Conservation (phyloP, 1,284 basidiomycete genomes). For the Melanopsichium pennsylvanicum region DNA sequence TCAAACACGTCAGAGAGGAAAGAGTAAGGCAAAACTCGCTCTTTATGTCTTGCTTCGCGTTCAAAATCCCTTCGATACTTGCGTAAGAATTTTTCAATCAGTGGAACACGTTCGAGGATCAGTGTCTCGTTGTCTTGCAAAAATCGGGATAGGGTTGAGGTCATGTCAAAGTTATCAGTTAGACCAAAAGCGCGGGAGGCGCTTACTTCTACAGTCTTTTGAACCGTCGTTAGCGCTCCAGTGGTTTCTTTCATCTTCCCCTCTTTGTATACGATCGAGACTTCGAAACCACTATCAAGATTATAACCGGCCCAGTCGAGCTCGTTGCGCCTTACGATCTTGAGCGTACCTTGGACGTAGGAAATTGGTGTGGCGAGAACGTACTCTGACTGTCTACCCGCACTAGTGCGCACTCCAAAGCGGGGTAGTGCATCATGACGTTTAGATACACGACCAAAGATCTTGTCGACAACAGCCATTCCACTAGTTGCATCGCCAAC, state of each 20-base stretch:
- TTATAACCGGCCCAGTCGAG: conserved; percentile 73
- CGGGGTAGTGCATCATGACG: conserved; percentile 15
- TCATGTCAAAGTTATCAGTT: conserved; percentile 75
- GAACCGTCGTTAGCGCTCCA: conserved; percentile 39
- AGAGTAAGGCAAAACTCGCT: conserved; percentile 72
- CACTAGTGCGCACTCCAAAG: conserved; percentile 24
- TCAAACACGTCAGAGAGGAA: conserved; percentile 73
- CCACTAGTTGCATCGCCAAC: conserved; percentile 54
- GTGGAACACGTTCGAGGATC: conserved; percentile 69
- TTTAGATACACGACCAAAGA: conserved; percentile 23
- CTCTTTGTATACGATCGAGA: conserved; percentile 72
- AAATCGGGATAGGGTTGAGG: conserved; percentile 74
- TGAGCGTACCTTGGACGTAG: conserved; percentile 71
- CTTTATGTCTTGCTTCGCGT: conserved; percentile 72
- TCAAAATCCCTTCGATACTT: conserved; percentile 72
- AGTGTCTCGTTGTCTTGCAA: conserved; percentile 73
- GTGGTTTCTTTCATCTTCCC: conserved; percentile 53
- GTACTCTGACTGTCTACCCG: conserved; percentile 69
- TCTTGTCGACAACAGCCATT: conserved; percentile 18
- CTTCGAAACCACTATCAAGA: conserved; percentile 71
- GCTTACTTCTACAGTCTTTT: conserved; percentile 69
- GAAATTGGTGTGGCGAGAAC: conserved; percentile 66
- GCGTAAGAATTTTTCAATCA: conserved; percentile 70
- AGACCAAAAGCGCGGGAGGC: conserved; percentile 74
- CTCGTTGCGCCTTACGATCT: conserved; percentile 72